Base-by-base conservation (phyloP, 2,329 filamentous ascomycete genomes). In the Exophiala viscosa region DNA sequence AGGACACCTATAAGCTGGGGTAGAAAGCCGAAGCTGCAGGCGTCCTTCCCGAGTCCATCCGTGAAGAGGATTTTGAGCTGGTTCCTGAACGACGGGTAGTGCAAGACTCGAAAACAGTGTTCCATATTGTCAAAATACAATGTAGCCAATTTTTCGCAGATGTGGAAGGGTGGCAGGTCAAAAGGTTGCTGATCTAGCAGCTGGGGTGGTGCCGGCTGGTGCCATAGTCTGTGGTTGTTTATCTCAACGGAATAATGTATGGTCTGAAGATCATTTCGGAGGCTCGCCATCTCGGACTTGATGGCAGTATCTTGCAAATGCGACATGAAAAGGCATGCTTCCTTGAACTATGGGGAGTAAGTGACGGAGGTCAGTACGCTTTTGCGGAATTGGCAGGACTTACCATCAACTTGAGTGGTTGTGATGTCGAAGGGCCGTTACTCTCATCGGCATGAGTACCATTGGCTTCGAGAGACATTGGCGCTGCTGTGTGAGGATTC, bases 51-150 rank as follows among this genome's bases (percentile, higher is more conserved):
- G 2, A 43, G 43, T 14, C 52, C 51, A 18, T 50, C 41, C 32
- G 59, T 49, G 54, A 60, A 58, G 36, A 52, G 51, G 15, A 56
- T 47, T 28, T 41, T 47, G 18, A 61, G 52, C 39, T 61, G 55
- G 7, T 38, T 32, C 13, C 32, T 45, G 35, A 61, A 60, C 10
- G 55, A 51, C 10, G 52, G 46, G 31, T 48, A 47, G 36, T 60
- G 57, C 48, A 62, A 33, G 18, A 62, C 52, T 15, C 60, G 57
- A 31, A 60, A 60, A 46, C 60, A 62, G 35, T 62, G 57, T 44
- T 62, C 60, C 46, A 62, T 45, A 42, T 62, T 58, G 47, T 62
- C 52, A 31, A 62, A 62, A 44, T 62, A 62, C 18, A 57, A 53
- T 3, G 53, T 40, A 7, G 52, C 45, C 32, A 62, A 45, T 28